These are phyloP conservation scores for Sistotremastrum suecicum DNA, from an alignment of 768 basidiomycete species.

Conservation along the genomic window DNA sequence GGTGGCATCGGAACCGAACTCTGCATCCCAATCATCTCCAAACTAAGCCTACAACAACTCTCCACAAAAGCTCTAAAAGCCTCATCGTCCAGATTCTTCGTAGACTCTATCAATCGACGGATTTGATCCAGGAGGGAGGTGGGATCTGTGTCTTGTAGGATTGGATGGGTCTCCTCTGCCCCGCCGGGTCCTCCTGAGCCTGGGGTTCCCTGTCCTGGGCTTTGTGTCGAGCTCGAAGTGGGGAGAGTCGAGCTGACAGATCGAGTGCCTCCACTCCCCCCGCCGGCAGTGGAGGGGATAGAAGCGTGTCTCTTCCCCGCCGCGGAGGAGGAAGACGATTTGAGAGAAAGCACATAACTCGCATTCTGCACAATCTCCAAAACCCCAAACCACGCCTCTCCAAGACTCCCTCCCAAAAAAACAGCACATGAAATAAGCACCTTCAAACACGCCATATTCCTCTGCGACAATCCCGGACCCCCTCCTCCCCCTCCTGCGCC, in stretches of 20 bases:
- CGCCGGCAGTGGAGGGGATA: constrained; percentile 15
- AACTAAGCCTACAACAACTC: constrained; percentile 77
- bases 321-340: constrained; percentile 20
- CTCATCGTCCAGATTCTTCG: constrained; percentile 67
- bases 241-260: constrained; percentile 16
- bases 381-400: constrained; percentile 85
- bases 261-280: constrained; percentile 20
- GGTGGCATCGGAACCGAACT: too few relatives aligned
- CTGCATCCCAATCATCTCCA: constrained; percentile 89
- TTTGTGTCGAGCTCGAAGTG: constrained; percentile 21
- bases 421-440: constrained; percentile 64
- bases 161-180: constrained; percentile 31
- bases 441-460: constrained; percentile 85
- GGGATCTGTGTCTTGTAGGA: constrained; percentile 59
- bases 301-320: constrained; percentile 9
- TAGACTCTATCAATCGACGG: constrained; percentile 75
- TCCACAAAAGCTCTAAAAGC: constrained; percentile 67
- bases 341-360: constrained; percentile 72
- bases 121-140: constrained; percentile 64
- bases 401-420: constrained; percentile 74
- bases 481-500: constrained; percentile 32
- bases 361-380: constrained; percentile 90
- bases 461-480: constrained; percentile 62
- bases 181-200: constrained; percentile 5
- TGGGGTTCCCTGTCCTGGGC: constrained; percentile 5